phyloP scores from a whole-genome alignment of 176 grass and related monocot species.

The Elymus sibiricus region DNA sequence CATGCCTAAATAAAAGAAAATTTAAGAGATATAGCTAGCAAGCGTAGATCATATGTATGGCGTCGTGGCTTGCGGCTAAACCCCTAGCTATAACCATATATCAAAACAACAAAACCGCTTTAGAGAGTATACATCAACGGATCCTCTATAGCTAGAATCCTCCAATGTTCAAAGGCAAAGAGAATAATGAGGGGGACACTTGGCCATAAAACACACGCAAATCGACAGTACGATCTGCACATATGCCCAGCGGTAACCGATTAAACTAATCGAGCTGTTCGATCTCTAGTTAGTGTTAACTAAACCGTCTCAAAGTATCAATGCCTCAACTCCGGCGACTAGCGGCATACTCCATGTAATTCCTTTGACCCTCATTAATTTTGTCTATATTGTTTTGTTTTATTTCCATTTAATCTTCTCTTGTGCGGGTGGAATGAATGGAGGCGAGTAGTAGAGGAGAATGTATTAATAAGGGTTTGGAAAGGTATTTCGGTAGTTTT shows the following conservation, averaged over 20 bases:
- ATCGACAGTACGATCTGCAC: conserved; percentile 43
- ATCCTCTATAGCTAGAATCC: not conserved
- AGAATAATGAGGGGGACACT: conserved; percentile 32
- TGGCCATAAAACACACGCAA: conserved; percentile 26
- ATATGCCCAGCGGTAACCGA: conserved; percentile 24
- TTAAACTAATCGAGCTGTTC: not conserved
- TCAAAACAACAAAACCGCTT: not conserved
- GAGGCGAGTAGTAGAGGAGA: not conserved
- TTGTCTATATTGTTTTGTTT: not conserved
- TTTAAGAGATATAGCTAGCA: not conserved
- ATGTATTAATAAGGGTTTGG: not conserved
- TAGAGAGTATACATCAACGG: not conserved
- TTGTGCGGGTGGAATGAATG: not conserved
- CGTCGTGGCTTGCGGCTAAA: not conserved
- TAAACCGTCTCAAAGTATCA: not conserved
- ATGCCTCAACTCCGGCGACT: not conserved
- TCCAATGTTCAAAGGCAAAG: conserved; percentile 18
- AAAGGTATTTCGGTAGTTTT: not conserved
- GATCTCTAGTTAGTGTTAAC: not conserved
- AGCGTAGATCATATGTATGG: not conserved
- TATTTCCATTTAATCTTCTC: not conserved
- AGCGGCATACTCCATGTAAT: not conserved
- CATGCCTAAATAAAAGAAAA: not conserved
- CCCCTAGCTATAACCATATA: not conserved
- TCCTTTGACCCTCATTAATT: not conserved